Conservation (phyloP, 768 basidiomycete species). For the Suillus clintonianus region DNA sequence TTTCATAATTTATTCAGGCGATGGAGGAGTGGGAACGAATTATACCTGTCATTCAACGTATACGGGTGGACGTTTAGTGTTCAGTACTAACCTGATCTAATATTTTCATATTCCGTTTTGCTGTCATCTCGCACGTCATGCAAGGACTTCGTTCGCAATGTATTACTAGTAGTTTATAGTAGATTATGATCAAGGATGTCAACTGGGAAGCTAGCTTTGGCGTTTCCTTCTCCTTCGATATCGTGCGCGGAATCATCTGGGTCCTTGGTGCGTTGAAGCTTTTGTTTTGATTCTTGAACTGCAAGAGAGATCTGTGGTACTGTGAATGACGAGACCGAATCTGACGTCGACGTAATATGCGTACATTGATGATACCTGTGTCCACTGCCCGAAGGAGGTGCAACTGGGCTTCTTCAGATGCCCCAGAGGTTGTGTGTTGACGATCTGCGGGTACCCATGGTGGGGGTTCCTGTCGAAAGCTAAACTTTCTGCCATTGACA, state of each 20-base stretch:
- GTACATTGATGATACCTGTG: conserved; percentile 79
- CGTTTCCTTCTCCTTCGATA: conserved; percentile 14
- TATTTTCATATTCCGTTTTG: conserved; percentile 12
- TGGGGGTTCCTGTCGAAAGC: conserved; percentile 53
- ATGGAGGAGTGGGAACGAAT: conserved; percentile 99
- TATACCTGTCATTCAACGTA: conserved; percentile 90
- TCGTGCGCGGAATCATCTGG: conserved; percentile 2
- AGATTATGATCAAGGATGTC: not conserved
- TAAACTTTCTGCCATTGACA: not conserved
- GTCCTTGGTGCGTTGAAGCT: conserved; percentile 39
- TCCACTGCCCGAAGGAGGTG: conserved; percentile 80
- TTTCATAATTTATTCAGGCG: conserved; percentile 46
- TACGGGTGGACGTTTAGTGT: conserved; percentile 84
- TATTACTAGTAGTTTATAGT: conserved; percentile 11
- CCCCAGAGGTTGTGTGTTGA: conserved; percentile 68
- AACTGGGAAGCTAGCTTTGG: conserved; percentile 1
- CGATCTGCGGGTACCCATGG: conserved; percentile 79
- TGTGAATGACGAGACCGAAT: not conserved
- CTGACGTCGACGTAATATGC: not conserved
- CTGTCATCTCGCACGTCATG: conserved; percentile 10
- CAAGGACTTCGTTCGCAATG: conserved; percentile 11
- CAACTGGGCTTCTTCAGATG: conserved; percentile 66
- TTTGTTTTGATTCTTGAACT: conserved; percentile 79
- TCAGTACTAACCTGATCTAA: conserved; percentile 13
- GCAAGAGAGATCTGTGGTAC: conserved; percentile 63